Percentiles rank a stretch among this genome's conserved stretches.
Evolutionary conservation across 208 protist genomes (phyloP).

Genomic region (Plasmodiophora brassicae): DNA sequence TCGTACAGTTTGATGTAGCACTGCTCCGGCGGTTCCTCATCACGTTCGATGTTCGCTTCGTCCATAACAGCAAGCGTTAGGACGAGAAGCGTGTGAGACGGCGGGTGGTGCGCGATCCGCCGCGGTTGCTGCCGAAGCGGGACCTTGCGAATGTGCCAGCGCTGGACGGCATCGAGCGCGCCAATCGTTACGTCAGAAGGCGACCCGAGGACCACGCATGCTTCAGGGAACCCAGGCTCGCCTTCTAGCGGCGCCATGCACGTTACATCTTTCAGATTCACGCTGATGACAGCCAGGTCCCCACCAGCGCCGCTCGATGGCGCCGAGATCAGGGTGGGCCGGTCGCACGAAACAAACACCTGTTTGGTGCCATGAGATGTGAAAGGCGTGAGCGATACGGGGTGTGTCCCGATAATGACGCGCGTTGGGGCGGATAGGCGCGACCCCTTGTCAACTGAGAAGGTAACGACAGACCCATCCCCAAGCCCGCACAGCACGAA

Average conservation of each 20-base stretch:
- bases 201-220: not conserved
- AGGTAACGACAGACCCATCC: not conserved
- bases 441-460: not conserved
- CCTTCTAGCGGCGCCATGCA: not conserved
- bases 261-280: not conserved
- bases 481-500: not conserved
- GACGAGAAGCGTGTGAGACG: not conserved
- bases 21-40: not conserved
- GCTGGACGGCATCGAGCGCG: not conserved
- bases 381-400: not conserved
- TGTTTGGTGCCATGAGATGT: not conserved
- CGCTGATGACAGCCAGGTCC: not conserved
- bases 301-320: not conserved
- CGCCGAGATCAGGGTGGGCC: not conserved
- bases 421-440: too few relatives aligned
- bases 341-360: not conserved
- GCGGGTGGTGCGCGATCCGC: not conserved
- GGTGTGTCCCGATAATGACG: conserved; percentile 24
- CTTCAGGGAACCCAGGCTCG: not conserved
- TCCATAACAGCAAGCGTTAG: not conserved
- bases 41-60: not conserved
- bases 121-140: not conserved
- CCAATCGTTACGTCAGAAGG: not conserved
- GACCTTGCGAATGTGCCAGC: not conserved
- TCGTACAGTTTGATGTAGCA: conserved; percentile 1